A percentile compares a stretch with the other conserved stretches of the same genome.
phyloP scores from a whole-genome alignment of 495 filamentous ascomycete species.

The Tuber microsphaerosporum region DNA sequence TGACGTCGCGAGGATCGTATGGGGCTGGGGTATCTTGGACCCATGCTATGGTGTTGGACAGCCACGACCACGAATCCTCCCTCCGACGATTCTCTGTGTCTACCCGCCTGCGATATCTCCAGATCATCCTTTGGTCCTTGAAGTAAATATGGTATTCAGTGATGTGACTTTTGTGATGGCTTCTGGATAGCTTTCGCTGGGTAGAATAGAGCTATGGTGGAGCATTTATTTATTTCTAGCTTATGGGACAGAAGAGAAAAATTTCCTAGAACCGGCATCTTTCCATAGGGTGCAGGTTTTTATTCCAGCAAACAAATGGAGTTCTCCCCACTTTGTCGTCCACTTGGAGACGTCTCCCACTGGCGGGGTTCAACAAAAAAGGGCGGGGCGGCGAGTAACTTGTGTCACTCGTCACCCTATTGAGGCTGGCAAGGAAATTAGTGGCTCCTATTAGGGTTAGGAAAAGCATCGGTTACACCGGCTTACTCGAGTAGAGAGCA shows the following conservation, averaged over 20 bases:
- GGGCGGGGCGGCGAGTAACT: slow-evolving; percentile 3
- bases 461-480: background rate
- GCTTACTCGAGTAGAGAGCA: too few species aligned
- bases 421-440: background rate
- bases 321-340: background rate
- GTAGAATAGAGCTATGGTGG: background rate
- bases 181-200: background rate
- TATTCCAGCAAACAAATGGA: slow-evolving; percentile 3
- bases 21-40: background rate
- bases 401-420: background rate
- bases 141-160: background rate
- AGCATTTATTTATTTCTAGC: slow-evolving; percentile 3
- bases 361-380: background rate
- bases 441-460: background rate
- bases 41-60: slow-evolving; percentile 4
- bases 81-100: background rate
- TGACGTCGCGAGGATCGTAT: slow-evolving; percentile 12
- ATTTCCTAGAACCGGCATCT: background rate
- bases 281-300: background rate
- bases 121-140: background rate
- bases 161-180: background rate
- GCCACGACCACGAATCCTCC: background rate
- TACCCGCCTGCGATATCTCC: background rate
- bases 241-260: background rate
- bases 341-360: background rate